These are phyloP conservation scores for Fragaria iinumae DNA, from an alignment of 306 rosid species.

Conservation along the genomic window DNA sequence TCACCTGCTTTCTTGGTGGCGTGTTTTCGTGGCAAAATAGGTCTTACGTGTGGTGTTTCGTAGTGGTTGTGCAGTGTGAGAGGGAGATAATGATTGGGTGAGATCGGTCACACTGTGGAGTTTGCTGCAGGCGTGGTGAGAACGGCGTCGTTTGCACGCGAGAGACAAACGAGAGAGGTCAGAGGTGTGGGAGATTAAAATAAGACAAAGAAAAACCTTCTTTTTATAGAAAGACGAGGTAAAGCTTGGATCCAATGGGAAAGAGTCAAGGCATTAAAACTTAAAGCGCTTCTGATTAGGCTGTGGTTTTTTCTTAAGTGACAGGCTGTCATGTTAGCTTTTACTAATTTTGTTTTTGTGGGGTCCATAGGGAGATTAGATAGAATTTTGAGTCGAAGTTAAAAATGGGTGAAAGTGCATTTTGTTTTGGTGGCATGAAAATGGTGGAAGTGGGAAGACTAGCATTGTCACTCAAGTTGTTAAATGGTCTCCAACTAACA, in stretches of 20 bases:
- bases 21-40: slow-evolving; percentile 69
- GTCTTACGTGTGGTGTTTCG: slow-evolving; percentile 37
- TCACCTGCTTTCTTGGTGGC: slow-evolving; percentile 53
- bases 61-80: slow-evolving; percentile 41
- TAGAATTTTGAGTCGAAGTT: slow-evolving; percentile 1
- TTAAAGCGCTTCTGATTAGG: slow-evolving; percentile 25
- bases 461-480: slow-evolving; percentile 28
- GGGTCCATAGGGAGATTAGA: slow-evolving; percentile 3
- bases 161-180: neutral
- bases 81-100: slow-evolving; percentile 27
- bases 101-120: slow-evolving; percentile 19
- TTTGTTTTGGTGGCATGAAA: neutral
- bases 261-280: neutral
- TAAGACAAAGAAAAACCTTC: slow-evolving; percentile 6
- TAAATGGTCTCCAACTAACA: slow-evolving; percentile 2
- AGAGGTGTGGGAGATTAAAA: slow-evolving; percentile 10
- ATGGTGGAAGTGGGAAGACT: slow-evolving; percentile 27
- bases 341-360: neutral
- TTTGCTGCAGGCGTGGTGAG: slow-evolving; percentile 26
- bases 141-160: slow-evolving; percentile 24
- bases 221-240: slow-evolving; percentile 10
- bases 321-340: slow-evolving; percentile 41
- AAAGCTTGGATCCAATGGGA: slow-evolving; percentile 9
- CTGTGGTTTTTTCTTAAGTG: slow-evolving; percentile 19
- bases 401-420: neutral